Base-by-base conservation (phyloP, 164 flowering plant genomes). In the Saururus chinensis region DNA sequence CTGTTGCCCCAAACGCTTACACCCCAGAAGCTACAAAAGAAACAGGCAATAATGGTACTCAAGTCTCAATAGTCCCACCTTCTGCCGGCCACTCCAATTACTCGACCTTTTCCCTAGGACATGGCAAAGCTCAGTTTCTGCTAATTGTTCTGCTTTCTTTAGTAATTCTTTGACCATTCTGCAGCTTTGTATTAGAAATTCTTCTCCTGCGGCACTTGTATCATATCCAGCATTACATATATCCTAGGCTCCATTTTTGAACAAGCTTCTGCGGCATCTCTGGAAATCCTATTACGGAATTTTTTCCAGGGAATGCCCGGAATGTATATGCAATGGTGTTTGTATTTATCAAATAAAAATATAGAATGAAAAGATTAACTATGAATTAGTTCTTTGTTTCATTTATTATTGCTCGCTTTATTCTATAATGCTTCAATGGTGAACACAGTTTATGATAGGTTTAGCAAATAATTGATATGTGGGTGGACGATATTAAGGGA, bases 11-110 rank as follows among this genome's bases (percentile, higher is more conserved):
- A 24, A 37, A 57, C 53, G 42, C 35, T 54, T 56, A 53, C 59
- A 53, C 56, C 22, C 86, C 86, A 0, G 71, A 71, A 74, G 72
- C 78, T 60, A 70, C 77, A 37, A 63, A 24, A 26, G 60, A 64
- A 23, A 70, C 51, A 17, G 61, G 69, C 16, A 75, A 23, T 53
- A 64, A 26, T 61, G 30, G 40, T 19, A 45, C 73, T 13, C 66
- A 41, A 40, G 60, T 6, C 52, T 65, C 84, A 23, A 66, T 64
- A 35, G 69, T 71, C 16, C 58, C 75, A 60, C 12, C 64, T 30
- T 30, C 37, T 56, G 8, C 24, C 52, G 40, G 26, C 22, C 51
- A 63, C 12, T 63, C 66, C 41, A 48, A 51, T 63, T 51, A 14
- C 10, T 24, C 13, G 59, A 54, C 19, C 20, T 41, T 20, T 12